Conservation (phyloP, 257 asterid species). For the Perilla frutescens region DNA sequence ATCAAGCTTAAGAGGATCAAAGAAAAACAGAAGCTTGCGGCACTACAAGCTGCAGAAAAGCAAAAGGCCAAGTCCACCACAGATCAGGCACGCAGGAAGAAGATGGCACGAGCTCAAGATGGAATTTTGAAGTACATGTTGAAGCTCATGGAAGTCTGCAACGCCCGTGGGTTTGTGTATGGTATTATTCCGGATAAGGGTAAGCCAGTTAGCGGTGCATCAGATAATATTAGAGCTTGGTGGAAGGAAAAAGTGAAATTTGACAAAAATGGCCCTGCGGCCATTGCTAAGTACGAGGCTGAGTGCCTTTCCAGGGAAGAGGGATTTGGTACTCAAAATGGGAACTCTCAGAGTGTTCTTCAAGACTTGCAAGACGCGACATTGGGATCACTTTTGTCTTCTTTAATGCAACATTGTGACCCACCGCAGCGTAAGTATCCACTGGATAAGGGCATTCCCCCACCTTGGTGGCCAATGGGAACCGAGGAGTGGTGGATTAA, state of each 20-base stretch:
- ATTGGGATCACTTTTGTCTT: conserved; percentile 55
- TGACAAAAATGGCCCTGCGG: conserved; percentile 62
- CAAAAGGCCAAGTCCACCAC: conserved; percentile 51
- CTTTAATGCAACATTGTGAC: conserved; percentile 64
- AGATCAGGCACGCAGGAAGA: conserved; percentile 66
- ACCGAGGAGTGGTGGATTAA: conserved; percentile 58
- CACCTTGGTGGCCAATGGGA: conserved; percentile 77
- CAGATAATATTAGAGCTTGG: conserved; percentile 63
- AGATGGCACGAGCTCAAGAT: conserved; percentile 68
- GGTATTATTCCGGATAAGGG: conserved; percentile 69
- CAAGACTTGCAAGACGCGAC: conserved; percentile 62
- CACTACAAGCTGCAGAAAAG: conserved; percentile 59
- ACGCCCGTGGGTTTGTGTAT: conserved; percentile 64
- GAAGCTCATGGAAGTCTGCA: conserved; percentile 64
- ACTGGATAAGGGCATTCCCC: conserved; percentile 57
- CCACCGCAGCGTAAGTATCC: conserved; percentile 67
- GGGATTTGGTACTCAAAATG: conserved; percentile 32
- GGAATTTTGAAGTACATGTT: conserved; percentile 65
- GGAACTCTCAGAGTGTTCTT: conserved; percentile 28
- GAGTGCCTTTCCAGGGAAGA: conserved; percentile 47
- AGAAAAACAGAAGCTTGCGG: conserved; percentile 62
- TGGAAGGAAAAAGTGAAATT: conserved; percentile 68
- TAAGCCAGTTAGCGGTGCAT: conserved; percentile 65
- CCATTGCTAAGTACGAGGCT: conserved; percentile 50
- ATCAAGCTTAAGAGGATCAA: conserved; percentile 73